Evolutionary conservation across 202 grass and related monocot species (phyloP).

Genomic region (Alloteropsis angusta): DNA sequence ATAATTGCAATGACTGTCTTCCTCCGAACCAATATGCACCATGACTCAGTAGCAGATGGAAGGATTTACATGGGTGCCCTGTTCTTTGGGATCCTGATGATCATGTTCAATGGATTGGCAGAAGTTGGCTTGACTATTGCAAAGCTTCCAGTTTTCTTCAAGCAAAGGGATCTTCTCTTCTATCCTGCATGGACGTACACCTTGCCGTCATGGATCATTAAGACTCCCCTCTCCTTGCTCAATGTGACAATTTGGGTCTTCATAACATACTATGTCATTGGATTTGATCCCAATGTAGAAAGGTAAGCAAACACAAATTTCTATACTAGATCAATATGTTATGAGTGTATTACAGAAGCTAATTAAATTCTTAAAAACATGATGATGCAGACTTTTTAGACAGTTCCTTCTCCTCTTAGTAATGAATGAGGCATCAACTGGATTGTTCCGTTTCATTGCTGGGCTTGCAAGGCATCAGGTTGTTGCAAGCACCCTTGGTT

Average conservation of each 20-base stretch:
- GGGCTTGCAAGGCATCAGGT: conserved; percentile 50
- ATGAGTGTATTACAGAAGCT: conserved; percentile 3
- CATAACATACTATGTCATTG: conserved; percentile 69
- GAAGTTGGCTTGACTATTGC: conserved; percentile 57
- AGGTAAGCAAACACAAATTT: conserved; percentile 39
- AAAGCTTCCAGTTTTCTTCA: conserved; percentile 82
- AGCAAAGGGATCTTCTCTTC: conserved; percentile 77
- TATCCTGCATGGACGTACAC: conserved; percentile 77
- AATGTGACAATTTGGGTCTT: conserved; percentile 69
- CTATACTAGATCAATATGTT: background rate
- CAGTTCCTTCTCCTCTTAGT: conserved; percentile 61
- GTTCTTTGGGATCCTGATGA: conserved; percentile 53
- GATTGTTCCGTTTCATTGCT: conserved; percentile 62
- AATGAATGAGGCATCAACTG: conserved; percentile 60
- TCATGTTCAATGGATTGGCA: conserved; percentile 67
- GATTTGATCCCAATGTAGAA: conserved; percentile 66
- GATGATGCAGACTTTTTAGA: conserved; percentile 56
- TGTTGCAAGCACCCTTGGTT: conserved; percentile 69
- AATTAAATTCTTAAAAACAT: background rate
- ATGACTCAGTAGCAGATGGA: conserved; percentile 37
- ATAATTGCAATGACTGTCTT: conserved; percentile 66
- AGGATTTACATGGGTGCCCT: conserved; percentile 71
- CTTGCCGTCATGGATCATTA: conserved; percentile 64
- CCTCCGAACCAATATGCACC: conserved; percentile 65
- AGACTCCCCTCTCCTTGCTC: conserved; percentile 52